These are phyloP conservation scores for Rosa multiflora DNA, from an alignment of 306 rosid genomes.

Conservation along the genomic window DNA sequence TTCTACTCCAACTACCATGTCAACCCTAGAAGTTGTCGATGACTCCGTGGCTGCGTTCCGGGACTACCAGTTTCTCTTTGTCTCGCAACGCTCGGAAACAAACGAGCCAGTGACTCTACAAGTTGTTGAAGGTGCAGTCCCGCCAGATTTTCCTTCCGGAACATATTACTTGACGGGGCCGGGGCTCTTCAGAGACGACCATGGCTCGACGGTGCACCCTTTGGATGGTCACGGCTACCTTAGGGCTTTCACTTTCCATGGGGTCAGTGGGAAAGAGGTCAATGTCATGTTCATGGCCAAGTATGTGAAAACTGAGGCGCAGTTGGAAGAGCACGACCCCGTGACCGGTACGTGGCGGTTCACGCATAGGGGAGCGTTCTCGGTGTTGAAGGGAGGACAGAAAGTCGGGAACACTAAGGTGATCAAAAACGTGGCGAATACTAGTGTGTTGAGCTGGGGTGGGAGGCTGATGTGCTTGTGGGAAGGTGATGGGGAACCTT, in stretches of 20 bases:
- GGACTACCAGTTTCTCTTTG: slow-evolving; percentile 82
- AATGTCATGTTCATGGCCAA: slow-evolving; percentile 69
- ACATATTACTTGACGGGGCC: slow-evolving; percentile 82
- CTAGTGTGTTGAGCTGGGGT: slow-evolving; percentile 80
- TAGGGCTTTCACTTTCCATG: slow-evolving; percentile 58
- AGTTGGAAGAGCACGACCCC: slow-evolving; percentile 67
- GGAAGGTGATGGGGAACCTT: slow-evolving; percentile 89
- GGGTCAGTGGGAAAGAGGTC: slow-evolving; percentile 5
- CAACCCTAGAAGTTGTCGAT: slow-evolving; percentile 31
- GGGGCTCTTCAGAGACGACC: slow-evolving; percentile 72
- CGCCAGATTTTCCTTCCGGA: slow-evolving; percentile 64
- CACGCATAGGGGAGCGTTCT: slow-evolving; percentile 81
- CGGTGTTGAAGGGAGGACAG: slow-evolving; percentile 76
- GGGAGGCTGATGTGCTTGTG: slow-evolving; percentile 68
- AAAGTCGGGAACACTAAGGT: slow-evolving; percentile 88
- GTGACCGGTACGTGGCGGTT: slow-evolving; percentile 61
- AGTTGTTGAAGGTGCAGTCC: slow-evolving; percentile 54
- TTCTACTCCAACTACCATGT: slow-evolving; percentile 2
- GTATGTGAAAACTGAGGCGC: slow-evolving; percentile 79
- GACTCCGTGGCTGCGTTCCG: slow-evolving; percentile 61
- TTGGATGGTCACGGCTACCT: slow-evolving; percentile 86
- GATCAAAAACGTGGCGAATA: slow-evolving; percentile 93
- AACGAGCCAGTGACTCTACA: slow-evolving; percentile 36
- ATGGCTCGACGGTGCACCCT: slow-evolving; percentile 90
- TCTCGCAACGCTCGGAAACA: slow-evolving; percentile 68